Conservation (phyloP, 2,329 filamentous ascomycete species). For the Diaporthe vexans region DNA sequence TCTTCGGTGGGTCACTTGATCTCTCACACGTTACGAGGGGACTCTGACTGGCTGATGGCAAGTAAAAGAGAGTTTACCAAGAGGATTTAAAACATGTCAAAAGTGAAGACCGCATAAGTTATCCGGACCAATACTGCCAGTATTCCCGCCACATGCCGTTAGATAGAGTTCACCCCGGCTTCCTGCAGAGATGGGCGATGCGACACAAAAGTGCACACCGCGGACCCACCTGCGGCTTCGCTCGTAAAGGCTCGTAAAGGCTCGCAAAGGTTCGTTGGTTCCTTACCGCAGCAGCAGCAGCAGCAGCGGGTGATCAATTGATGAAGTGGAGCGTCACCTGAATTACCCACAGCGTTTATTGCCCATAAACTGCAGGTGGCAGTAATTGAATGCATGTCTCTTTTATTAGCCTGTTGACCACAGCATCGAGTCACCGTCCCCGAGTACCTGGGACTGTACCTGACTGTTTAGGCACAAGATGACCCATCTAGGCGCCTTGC, state of each 20-base stretch:
- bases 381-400: neutral
- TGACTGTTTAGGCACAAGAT: neutral
- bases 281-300: neutral
- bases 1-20: conserved; percentile 24
- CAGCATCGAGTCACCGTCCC: too few relatives aligned
- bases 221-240: conserved; percentile 2
- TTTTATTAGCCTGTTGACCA: too few relatives aligned
- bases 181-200: neutral
- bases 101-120: neutral
- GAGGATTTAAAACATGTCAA: neutral
- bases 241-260: neutral
- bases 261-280: neutral
- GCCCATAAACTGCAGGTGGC: neutral
- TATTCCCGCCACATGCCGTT: conserved; percentile 7
- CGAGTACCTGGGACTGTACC: neutral
- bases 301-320: too few relatives aligned
- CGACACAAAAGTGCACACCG: neutral
- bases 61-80: neutral
- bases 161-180: conserved; percentile 11
- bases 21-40: neutral
- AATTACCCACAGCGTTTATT: neutral
- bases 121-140: neutral
- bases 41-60: neutral
- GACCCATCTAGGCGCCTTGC: conserved; percentile 1
- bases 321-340: neutral